Base-by-base conservation (phyloP, 805 yeast genomes). In the Candida tallmaniae region DNA sequence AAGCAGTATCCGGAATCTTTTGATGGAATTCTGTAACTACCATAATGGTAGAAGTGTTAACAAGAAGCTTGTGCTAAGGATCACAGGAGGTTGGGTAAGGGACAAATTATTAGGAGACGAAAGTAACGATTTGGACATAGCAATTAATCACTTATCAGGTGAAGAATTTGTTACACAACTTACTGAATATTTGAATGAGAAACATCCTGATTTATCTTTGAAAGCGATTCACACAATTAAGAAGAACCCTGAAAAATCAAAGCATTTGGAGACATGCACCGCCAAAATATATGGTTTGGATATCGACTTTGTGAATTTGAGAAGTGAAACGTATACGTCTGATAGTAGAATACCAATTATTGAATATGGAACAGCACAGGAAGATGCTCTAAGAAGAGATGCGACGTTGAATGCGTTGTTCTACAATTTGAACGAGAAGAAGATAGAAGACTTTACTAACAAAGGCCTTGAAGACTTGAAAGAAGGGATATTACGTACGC, bases 11-110 rank as follows among this genome's bases (percentile, higher is more conserved):
- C 49, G 63, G 23, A 42, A 50, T 23, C 42, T 73, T 8, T 50
- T 74, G 23, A 62, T 62, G 13, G 66, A 62, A 23, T 74, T 61
- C 45, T 65, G 69, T 48, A 43, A 48, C 29, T 42, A 50, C 29
- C 64, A 68, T 44, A 69, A 70, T 40, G 17, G 42, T 9, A 30
- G 39, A 3, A 28, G 34, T 15, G 41, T 50, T 15, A 7, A 39
- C 2, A 31, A 48, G 12, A 46, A 42, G 15, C 53, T 81, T 7
- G 80, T 72, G 28, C 66, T 84, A 10, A 58, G 98, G 40, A 84
- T 93, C 45, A 89, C 97, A 0, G 98, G 98, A 23, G 98, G 98
- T 0, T 90, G 98, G 98, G 98, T 93, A 2, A 73, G 98, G 47
- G 98, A 93, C 57, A 93, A 93, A 60, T 64, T 93, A 19, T 64